Conservation (phyloP, 495 filamentous ascomycete genomes). For the Melanomma pulvis-pyrius region DNA sequence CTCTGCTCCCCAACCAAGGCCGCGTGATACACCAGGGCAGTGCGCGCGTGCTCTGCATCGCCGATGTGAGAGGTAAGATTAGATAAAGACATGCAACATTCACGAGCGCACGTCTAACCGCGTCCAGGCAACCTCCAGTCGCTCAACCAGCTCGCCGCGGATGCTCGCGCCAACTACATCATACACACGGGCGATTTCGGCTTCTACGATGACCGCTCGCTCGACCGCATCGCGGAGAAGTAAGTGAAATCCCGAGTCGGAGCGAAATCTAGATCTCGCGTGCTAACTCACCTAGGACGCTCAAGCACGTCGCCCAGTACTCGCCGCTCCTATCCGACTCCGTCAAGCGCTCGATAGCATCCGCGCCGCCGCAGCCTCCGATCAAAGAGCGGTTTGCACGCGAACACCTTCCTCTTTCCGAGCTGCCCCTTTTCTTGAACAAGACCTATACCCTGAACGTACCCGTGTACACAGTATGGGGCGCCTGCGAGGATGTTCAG, state of each 20-base stretch:
- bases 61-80: slow-evolving; percentile 87
- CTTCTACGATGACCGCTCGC: slow-evolving; percentile 94
- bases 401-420: slow-evolving; percentile 87
- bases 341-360: slow-evolving; percentile 82
- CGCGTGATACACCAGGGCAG: slow-evolving; percentile 81
- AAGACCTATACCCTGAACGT: slow-evolving; percentile 88
- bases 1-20: slow-evolving; percentile 66
- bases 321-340: slow-evolving; percentile 88
- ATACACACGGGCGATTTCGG: slow-evolving; percentile 99
- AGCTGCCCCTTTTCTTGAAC: slow-evolving; percentile 88
- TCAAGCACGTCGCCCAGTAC: slow-evolving; percentile 98
- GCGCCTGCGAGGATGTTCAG: slow-evolving; percentile 96
- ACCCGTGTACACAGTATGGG: slow-evolving; percentile 98
- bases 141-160: slow-evolving; percentile 91
- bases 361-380: slow-evolving; percentile 59
- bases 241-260: slow-evolving; percentile 53
- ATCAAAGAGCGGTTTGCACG: slow-evolving; percentile 82
- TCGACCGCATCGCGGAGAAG: slow-evolving; percentile 99
- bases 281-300: slow-evolving; percentile 64
- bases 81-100: background rate
- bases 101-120: background rate
- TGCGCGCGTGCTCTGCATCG: slow-evolving; percentile 88
- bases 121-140: slow-evolving; percentile 85
- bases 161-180: slow-evolving; percentile 91
- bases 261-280: background rate